Evolutionary conservation across 163 green algal genomes (phyloP), one percentile per base, ranked within the genome.

Genomic region (Volvox carteri): DNA sequence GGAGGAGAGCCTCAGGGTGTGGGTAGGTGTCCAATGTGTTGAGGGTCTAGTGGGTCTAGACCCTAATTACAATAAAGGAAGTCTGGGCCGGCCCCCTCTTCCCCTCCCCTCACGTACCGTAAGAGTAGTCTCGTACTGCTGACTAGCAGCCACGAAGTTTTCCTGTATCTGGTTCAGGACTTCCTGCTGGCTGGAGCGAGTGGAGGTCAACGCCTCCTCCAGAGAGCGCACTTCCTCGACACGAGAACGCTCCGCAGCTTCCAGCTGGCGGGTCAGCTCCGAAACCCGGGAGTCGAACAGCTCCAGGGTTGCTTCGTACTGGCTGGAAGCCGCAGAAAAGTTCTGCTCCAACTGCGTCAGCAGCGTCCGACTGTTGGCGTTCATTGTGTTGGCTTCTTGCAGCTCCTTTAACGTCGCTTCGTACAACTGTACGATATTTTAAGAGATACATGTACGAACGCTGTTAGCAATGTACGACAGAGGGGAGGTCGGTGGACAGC

Each of bases 81-180:
- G n/a, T n/a, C n/a, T n/a, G n/a, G n/a, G n/a, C 60, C 60, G 60
- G 23, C 60, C 28, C 60, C 7, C 18, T 2, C 60, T 28, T 33
- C 58, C 58, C 58, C 28, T 75, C 65, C 14, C 28, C 54, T 39
- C 39, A 41, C 84, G 2, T 39, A 89, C 84, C 84, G 52, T 76
- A 1, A 89, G 70, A 7, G 84, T 89, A 28, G 84, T 84, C 30
- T 89, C 84, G 54, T 89, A 89, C 84, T 89, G 84, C 84, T 84
- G 72, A 12, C 8, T 41, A 18, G 84, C 72, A 52, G 84, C 84
- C 52, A 84, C 1, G 72, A 89, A 89, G 72, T 89, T 89, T 41
- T 89, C 84, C 84, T 89, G 84, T 37, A 89, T 89, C 72, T 84
- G 72, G 5, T 41, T 52, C 37, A 89, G 84, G 39, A 89, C 54